Evolutionary conservation across 2,329 filamentous ascomycete genomes (phyloP), one percentile per base, ranked within the genome.

Genomic region (Magnaporthales sp.): DNA sequence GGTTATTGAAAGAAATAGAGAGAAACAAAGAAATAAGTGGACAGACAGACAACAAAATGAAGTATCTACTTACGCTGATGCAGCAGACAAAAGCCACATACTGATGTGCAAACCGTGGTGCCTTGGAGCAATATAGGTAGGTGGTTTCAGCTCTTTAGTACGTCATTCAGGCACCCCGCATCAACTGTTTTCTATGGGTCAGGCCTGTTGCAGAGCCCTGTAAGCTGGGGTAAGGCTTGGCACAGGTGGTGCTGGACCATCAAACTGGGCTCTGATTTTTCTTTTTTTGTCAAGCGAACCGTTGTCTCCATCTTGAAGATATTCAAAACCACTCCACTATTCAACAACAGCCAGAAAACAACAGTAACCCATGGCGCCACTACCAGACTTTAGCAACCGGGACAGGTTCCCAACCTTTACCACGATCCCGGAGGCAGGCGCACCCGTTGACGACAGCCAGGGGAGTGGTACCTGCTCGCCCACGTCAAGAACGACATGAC

Each of bases 401-500:
- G 30, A 67, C 4, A 67, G 70, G 66, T 80, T 79, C 71, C 77
- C 78, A 11, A 69, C 74, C 15, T 79, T 79, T 64, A 46, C 64
- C 67, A 67, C 71, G 66, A 70, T 77, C 62, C 77, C 76, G 30
- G 68, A 70, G 56, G 65, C 61, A 1, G 67, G 67, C 51, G 29
- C 66, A n/a, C 22, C 19, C 31, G 15, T 24, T 15, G 22, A 26
- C 27, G 31, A 13, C n/a, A 4, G 60, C 60, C 60, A 62, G 60
- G 19, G 65, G 66, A 60, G 66, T 77, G 77, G 74, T 78, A 76
- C 69, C 77, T 83, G 51, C 74, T 83, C 13, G 80, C 78, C 54
- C 77, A 82, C 67, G 74, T 83, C 66, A 79, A 79, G 68, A 76
- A 82, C 68, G 76, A 82, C 73, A 80, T 79, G 73, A 80, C 81